Base-by-base conservation (phyloP, 1,139 yeast species). In the Trichomonascaceae sp. region DNA sequence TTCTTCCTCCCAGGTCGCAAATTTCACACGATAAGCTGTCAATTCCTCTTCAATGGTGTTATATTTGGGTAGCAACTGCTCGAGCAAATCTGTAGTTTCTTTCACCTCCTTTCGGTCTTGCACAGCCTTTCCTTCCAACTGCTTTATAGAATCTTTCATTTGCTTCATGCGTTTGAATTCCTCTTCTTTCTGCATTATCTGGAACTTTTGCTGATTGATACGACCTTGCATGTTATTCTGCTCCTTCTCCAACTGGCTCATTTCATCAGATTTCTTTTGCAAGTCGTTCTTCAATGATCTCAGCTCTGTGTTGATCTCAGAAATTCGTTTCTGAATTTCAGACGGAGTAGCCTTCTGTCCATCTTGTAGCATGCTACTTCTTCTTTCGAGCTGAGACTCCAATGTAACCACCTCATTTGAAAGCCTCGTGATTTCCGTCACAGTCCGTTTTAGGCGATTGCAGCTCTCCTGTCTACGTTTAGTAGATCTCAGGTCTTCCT, bases 191-290 rank as follows among this genome's bases (percentile, higher is more conserved):
- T 80, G 79, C 59, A 82, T 79, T 9, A 88, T 78, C 3, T 68
- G 68, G 24, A 84, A 69, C 59, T 76, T 77, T 56, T 78, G 77
- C 61, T 85, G 90, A 58, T 84, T 82, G 8, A 85, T 70, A 32
- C 71, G 68, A 48, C 71, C 77, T 50, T 85, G 83, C 32, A 84
- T 62, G 19, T 74, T 72, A n/a, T 76, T 73, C 27, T 80, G 61
- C 48, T 79, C 83, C 49, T 74, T 75, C 36, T 79, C 78, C 18
- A 71, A 72, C 2, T 64, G 57, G 55, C 84, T 87, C 58, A 80
- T 80, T 12, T 75, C 74, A 15, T 80, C 82, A 7, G 72, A 74
- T 36, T 79, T 64, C 1, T 71, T 73, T 9, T 71, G 71, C 1
- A 85, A 67, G 2, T 69, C 71, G 22, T 68, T 69, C 56, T 95